A percentile compares a stretch with the other conserved stretches of the same genome.
phyloP scores from a whole-genome alignment of 2,329 filamentous ascomycete species.

The Canariomyces notabilis region DNA sequence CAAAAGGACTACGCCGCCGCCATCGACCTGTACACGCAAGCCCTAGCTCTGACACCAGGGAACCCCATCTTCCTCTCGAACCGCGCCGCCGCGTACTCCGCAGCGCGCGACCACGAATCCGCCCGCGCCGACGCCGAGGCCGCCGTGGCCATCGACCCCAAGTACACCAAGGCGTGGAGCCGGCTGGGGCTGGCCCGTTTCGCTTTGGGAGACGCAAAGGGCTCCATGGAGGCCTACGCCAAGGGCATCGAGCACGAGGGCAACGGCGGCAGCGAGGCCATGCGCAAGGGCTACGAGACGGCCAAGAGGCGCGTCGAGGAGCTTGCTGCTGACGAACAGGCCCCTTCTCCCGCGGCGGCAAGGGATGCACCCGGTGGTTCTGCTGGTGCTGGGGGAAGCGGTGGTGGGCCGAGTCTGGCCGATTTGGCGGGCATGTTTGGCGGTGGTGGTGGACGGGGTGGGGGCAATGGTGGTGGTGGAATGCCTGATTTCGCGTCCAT shows the following conservation, averaged over 20 bases:
- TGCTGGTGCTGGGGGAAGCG: constrained; percentile 50
- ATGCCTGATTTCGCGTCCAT: constrained; percentile 85
- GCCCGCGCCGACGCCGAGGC: constrained; percentile 86
- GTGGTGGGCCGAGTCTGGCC: constrained; percentile 61
- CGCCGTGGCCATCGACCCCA: constrained; percentile 79
- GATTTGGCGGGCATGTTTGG: constrained; percentile 69
- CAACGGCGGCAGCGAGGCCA: constrained; percentile 88
- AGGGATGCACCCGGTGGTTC: constrained; percentile 1
- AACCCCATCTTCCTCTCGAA: constrained; percentile 98
- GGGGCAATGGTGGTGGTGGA: constrained; percentile 61
- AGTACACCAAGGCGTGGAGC: constrained; percentile 97
- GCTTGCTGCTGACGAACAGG: constrained; percentile 53
- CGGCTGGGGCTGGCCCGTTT: constrained; percentile 86
- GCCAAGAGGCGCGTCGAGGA: constrained; percentile 84
- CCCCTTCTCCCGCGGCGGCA: constrained; percentile 18
- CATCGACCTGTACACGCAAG: constrained; percentile 83
- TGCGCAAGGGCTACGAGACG: constrained; percentile 96
- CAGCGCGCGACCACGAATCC: constrained; percentile 74
- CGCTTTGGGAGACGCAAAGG: constrained; percentile 84
- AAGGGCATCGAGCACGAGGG: constrained; percentile 92
- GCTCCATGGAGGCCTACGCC: constrained; percentile 90
- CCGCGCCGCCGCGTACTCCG: constrained; percentile 89
- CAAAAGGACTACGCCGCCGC: constrained; percentile 82
- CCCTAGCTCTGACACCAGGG: constrained; percentile 70
- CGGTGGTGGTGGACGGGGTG: constrained; percentile 45